These are phyloP conservation scores for Aphelidium insulamus DNA, from an alignment of 371 early-diverging fungal genomes.

Conservation along the genomic window DNA sequence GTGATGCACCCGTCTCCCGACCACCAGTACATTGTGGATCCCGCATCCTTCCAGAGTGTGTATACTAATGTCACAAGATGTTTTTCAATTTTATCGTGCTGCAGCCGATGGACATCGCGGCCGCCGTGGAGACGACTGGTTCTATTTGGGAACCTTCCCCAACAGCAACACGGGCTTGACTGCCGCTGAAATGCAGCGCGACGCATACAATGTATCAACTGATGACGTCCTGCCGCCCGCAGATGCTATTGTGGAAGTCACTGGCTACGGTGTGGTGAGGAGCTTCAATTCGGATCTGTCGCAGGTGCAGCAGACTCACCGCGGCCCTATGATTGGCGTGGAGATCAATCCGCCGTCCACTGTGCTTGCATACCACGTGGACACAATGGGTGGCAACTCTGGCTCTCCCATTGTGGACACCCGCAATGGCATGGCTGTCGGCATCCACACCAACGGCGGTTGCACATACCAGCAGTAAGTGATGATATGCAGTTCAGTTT, in stretches of 20 bases:
- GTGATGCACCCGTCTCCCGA: slow-evolving; percentile 1
- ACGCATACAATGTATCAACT: too few relatives aligned
- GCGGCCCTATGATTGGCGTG: background rate
- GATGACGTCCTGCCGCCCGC: too few relatives aligned
- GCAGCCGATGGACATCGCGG: background rate
- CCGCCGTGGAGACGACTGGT: background rate
- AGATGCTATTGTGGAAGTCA: background rate
- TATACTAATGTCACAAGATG: too few relatives aligned
- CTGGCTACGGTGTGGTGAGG: slow-evolving; percentile 1
- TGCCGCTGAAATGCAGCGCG: too few relatives aligned
- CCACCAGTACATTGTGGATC: slow-evolving; percentile 1
- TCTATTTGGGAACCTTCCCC: slow-evolving; percentile 1
- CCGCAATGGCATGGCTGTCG: too few relatives aligned
- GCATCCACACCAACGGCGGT: too few relatives aligned
- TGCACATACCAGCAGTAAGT: too few relatives aligned
- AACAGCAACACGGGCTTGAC: slow-evolving; percentile 3
- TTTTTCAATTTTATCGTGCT: background rate
- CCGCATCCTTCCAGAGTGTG: slow-evolving; percentile 1
- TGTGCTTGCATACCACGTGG: too few relatives aligned
- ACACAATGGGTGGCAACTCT: slow-evolving; percentile 1
- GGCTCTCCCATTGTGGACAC: background rate
- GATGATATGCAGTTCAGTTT: too few relatives aligned
- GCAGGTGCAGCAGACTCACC: background rate
- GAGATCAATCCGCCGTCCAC: too few relatives aligned
- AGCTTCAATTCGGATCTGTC: too few relatives aligned